Evolutionary conservation across 371 early-diverging fungal species (phyloP), one percentile per base, ranked within the genome.

Genomic region (Mucor irregularis): DNA sequence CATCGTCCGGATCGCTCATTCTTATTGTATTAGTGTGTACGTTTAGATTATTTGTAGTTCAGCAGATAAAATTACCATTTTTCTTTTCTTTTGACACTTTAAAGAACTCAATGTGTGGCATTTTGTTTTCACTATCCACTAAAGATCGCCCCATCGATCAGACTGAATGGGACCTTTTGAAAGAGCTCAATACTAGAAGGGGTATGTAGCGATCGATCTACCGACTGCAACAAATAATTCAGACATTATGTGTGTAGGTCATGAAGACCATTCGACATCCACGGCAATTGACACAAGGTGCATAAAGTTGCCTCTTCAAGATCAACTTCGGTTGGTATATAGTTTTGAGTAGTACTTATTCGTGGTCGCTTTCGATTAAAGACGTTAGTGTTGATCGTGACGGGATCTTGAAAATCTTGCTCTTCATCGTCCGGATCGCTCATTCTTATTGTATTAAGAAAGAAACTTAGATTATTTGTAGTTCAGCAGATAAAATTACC

Each of bases 21-120:
- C n/a, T n/a, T 5, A 11, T 9, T 13, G 35, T n/a, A 34, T 14
- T 34, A 14, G n/a, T 14, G n/a, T 14, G 13, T 14, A 34, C 4
- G 10, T 5, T 14, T 14, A 34, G 35, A 13, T 13, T 34, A 14
- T 34, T 34, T 3, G 10, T 34, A 14, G 10, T 34, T 34, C n/a
- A 5, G 35, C 14, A 14, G 35, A 34, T n/a, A 34, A 11, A 10
- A 14, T 13, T 34, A 10, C 13, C n/a, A 10, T 34, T 34, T 34
- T 11, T 34, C 34, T 34, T 16, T 19, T 17, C 5, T 37, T 46
- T 25, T 30, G 17, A 46, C 37, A 7, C 16, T 25, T 39, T 39
- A 11, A 21, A n/a, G n/a, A n/a, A n/a, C n/a, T 11, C 17, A 13
- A 78, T 78, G 78, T 78, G 78, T 53, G 78, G 78, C 49, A 78